Evolutionary conservation across 202 grass and related monocot genomes (phyloP), one percentile per base, ranked within the genome.

Genomic region (Cymbopogon flexuosus): DNA sequence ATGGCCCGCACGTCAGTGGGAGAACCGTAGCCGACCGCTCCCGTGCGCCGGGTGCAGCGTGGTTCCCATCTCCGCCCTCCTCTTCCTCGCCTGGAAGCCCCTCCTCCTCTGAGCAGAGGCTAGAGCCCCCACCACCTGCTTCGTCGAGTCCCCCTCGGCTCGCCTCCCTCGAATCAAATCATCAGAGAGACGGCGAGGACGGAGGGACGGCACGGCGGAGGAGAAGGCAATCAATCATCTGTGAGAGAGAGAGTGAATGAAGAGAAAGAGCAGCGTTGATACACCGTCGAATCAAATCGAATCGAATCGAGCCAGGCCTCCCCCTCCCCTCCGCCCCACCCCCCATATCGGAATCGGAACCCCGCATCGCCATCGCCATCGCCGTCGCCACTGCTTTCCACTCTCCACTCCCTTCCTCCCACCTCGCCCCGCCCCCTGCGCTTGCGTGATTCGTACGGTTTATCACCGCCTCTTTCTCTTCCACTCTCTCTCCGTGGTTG

Each of bases 401-500:
- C 73, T 80, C 70, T 74, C 72, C 61, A 41, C 51, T 40, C 77
- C 76, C 51, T 15, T 8, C 62, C 23, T 13, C 5, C 46, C 42
- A 3, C 43, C 68, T 1, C 47, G 58, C 56, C 39, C 52, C 68
- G 12, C 42, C 4, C 33, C 62, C 61, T 6, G 49, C 70, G 42
- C 30, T 98, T 84, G 88, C 95, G 90, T 91, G 90, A 94, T 94
- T 94, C 86, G 92, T 93, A 93, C 92, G 88, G 91, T 91, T 88
- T 89, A 89, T 97, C 91, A 92, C 83, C 90, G 88, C 89, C 82
- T 83, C 85, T 92, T 93, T 92, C 91, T 92, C 89, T 80, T 88
- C 84, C 82, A 42, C 84, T 84, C 87, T 93, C 81, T 84, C 88
- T 75, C 54, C 23, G 49, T 49, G 57, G 22, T 61, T 15, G 51